These are phyloP conservation scores for Stagonosporopsis chrysanthemi DNA, from an alignment of 2,329 filamentous ascomycete genomes.

Conservation along the genomic window DNA sequence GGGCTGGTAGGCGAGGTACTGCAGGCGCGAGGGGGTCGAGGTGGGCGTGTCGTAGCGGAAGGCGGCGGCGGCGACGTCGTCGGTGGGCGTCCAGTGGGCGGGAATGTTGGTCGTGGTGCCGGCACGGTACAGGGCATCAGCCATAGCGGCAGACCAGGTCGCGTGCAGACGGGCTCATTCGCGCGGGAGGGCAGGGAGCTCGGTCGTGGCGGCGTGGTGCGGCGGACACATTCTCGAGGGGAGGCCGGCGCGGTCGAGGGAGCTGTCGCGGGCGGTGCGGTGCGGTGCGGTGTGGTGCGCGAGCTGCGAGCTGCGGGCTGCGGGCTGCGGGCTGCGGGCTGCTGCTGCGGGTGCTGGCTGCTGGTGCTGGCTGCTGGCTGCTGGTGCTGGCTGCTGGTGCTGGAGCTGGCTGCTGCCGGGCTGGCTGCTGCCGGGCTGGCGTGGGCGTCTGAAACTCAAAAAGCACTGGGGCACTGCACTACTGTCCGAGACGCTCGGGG, in stretches of 20 bases:
- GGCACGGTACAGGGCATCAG: conserved; percentile 32
- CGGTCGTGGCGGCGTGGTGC: conserved; percentile 20
- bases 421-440: conserved; percentile 1
- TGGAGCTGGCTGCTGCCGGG: not conserved
- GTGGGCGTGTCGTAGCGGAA: conserved; percentile 16
- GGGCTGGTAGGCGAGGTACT: conserved; percentile 36
- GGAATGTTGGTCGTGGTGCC: conserved; percentile 21
- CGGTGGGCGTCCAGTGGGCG: conserved; percentile 17
- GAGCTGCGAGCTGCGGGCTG: not conserved
- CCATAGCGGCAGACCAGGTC: conserved; percentile 35
- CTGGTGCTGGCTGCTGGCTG: not conserved
- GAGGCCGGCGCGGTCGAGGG: not conserved
- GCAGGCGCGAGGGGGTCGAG: conserved; percentile 20
- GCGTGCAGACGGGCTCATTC: conserved; percentile 38
- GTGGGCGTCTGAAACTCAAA: conserved; percentile 13
- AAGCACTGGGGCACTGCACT: conserved; percentile 8
- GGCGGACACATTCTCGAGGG: conserved; percentile 36
- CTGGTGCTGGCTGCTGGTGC: not conserved
- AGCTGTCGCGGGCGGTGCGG: not conserved
- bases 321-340: not conserved
- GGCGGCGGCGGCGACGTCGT: conserved; percentile 7
- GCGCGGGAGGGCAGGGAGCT: conserved; percentile 32
- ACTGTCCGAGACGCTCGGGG: not conserved
- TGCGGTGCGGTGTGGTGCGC: not conserved
- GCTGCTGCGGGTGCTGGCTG: not conserved